phyloP scores from a whole-genome alignment of 306 rosid genomes.

The Vigna hirtella region DNA sequence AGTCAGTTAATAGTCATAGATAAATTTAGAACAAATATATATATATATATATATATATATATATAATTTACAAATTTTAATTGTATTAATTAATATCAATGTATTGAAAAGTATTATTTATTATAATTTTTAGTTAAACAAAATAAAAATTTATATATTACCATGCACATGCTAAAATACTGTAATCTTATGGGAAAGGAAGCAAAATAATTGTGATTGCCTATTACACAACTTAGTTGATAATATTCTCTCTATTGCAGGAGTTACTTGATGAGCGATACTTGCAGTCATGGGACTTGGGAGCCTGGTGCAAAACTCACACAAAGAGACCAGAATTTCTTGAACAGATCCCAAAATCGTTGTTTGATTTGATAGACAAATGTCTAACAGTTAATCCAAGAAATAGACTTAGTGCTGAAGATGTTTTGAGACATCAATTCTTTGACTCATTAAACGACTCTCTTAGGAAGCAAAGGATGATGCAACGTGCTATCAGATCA shows the following conservation, averaged over 20 bases:
- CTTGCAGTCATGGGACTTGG: constrained; percentile 53
- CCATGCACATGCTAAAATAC: too few relatives aligned
- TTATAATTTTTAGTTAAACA: too few relatives aligned
- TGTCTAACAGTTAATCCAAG: constrained; percentile 76
- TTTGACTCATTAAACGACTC: constrained; percentile 57
- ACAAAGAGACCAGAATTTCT: constrained; percentile 64
- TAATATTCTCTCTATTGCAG: constrained; percentile 47
- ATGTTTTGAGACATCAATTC: constrained; percentile 68
- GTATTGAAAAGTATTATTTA: too few relatives aligned
- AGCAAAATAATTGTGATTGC: constrained; percentile 17
- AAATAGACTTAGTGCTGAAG: constrained; percentile 64
- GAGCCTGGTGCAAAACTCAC: constrained; percentile 66
- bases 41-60: too few relatives aligned
- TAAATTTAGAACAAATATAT: too few relatives aligned
- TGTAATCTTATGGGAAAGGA: constrained; percentile 3
- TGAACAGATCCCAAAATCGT: constrained; percentile 54
- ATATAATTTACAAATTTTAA: too few relatives aligned
- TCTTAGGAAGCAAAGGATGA: constrained; percentile 55
- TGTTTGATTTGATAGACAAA: constrained; percentile 70
- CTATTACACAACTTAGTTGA: neutral
- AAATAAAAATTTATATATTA: too few relatives aligned
- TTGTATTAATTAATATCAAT: too few relatives aligned
- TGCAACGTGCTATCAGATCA: constrained; percentile 36
- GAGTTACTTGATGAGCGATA: constrained; percentile 55
- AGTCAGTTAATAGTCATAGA: too few relatives aligned